These are phyloP conservation scores for Fistulina hepatica DNA, from an alignment of 1,284 basidiomycete species.

Conservation along the genomic window DNA sequence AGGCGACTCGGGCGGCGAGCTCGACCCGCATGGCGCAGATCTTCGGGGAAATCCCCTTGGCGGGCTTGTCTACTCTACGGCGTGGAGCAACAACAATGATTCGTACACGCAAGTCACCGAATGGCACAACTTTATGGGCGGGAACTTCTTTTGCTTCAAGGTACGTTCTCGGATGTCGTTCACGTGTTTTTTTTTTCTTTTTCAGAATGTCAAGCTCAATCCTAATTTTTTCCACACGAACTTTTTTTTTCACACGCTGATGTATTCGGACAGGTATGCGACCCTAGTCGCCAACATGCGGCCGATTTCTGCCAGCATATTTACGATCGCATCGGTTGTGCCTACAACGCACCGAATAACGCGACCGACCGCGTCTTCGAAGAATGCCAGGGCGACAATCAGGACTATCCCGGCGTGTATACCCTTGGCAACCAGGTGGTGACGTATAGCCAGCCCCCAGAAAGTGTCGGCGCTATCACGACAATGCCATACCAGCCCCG, in stretches of 20 bases:
- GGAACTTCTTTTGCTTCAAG: slow-evolving; percentile 41
- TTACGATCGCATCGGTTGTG: slow-evolving; percentile 59
- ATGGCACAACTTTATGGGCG: slow-evolving; percentile 63
- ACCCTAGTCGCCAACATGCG: slow-evolving; percentile 41
- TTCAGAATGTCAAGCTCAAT: too few relatives aligned
- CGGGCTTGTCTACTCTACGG: slow-evolving; percentile 51
- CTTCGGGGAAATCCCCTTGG: slow-evolving; percentile 53
- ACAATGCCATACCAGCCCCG: slow-evolving; percentile 50
- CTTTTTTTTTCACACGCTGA: too few relatives aligned
- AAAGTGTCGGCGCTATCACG: slow-evolving; percentile 42
- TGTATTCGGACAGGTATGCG: too few relatives aligned
- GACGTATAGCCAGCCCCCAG: slow-evolving; percentile 49
- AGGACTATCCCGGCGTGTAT: slow-evolving; percentile 47
- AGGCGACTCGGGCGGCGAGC: slow-evolving; percentile 37
- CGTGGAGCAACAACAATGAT: slow-evolving; percentile 32
- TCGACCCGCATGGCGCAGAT: slow-evolving; percentile 32
- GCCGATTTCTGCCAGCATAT: slow-evolving; percentile 49
- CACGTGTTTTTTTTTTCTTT: slow-evolving; percentile 3
- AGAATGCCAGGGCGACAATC: slow-evolving; percentile 51
- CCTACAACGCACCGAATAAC: slow-evolving; percentile 57
- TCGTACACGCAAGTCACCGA: slow-evolving; percentile 40
- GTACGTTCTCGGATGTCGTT: too few relatives aligned
- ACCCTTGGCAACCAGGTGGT: slow-evolving; percentile 26
- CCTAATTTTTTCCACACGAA: too few relatives aligned
- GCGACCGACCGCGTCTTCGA: slow-evolving; percentile 47